Percentiles rank a stretch among this genome's conserved stretches.
Conservation (phyloP, 169 alveolate species). For the Cryptosporidium bovis region DNA sequence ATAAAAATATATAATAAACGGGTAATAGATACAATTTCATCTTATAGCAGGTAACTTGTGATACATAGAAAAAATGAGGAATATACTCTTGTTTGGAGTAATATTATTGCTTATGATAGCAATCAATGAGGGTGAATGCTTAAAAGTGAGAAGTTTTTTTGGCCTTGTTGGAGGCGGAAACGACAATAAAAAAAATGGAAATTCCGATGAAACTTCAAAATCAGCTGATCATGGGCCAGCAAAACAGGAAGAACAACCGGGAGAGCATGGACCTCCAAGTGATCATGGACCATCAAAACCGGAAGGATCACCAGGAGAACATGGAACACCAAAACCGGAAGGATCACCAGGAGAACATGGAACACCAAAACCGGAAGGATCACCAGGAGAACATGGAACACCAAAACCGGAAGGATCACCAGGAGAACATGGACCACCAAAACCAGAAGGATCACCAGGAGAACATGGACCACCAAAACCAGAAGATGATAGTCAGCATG, state of each 20-base stretch:
- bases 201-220: background rate
- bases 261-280: too few relatives aligned
- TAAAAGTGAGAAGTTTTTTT: constrained; percentile 49
- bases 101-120: constrained; percentile 5
- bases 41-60: background rate
- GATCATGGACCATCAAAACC: too few relatives aligned
- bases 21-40: too few relatives aligned
- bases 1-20: too few relatives aligned
- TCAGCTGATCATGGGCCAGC: constrained; percentile 19
- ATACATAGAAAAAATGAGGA: constrained; percentile 32
- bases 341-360: constrained; percentile 15
- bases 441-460: background rate
- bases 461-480: background rate
- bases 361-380: constrained; percentile 4
- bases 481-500: background rate
- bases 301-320: constrained; percentile 10
- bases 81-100: constrained; percentile 16
- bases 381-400: constrained; percentile 26
- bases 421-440: constrained; percentile 18
- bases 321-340: constrained; percentile 14
- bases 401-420: constrained; percentile 6
- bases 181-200: constrained; percentile 7
- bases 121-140: constrained; percentile 1
- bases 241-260: too few relatives aligned
- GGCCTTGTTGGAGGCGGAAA: constrained; percentile 39